Evolutionary conservation across 2,329 filamentous ascomycete genomes (phyloP).

Genomic region (Zasmidium cellare): DNA sequence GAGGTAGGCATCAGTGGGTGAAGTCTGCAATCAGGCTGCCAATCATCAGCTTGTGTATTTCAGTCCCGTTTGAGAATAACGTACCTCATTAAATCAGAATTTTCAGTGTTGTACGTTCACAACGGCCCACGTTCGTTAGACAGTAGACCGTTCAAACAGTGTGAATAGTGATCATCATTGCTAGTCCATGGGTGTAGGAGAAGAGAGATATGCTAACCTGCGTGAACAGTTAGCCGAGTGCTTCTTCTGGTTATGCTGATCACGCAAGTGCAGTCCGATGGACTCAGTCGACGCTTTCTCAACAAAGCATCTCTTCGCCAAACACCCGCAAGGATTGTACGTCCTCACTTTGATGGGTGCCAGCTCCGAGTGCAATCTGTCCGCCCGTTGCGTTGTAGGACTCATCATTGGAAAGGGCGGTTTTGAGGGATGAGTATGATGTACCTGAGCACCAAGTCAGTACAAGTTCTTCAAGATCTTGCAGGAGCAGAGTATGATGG

Average conservation of each 20-base stretch:
- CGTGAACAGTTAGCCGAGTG: constrained; percentile 19
- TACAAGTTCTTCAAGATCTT: constrained; percentile 29
- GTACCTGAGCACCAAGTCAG: constrained; percentile 28
- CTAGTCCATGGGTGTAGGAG: constrained; percentile 23
- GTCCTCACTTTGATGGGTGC: constrained; percentile 56
- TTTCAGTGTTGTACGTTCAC: constrained; percentile 64
- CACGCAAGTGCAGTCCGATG: constrained; percentile 4
- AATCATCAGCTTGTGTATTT: constrained; percentile 1
- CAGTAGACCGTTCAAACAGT: constrained; percentile 64
- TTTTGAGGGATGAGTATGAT: constrained; percentile 21
- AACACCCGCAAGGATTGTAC: constrained; percentile 65
- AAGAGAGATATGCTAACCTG: constrained; percentile 19
- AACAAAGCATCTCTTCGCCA: constrained; percentile 60
- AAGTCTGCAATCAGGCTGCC: constrained; percentile 14
- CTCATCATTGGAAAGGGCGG: constrained; percentile 55
- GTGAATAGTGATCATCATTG: constrained; percentile 71
- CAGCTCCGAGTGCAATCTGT: constrained; percentile 59
- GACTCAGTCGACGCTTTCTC: constrained; percentile 68
- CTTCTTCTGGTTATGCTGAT: constrained; percentile 2
- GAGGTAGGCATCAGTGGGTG: background rate
- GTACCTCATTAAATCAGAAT: constrained; percentile 57
- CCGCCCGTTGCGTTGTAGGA: constrained; percentile 68
- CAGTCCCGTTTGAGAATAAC: background rate
- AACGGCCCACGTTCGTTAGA: constrained; percentile 50
- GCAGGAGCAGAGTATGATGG: background rate